These are phyloP conservation scores for Solanum hybrid DNA, from an alignment of 305 asterid genomes.

Conservation along the genomic window DNA sequence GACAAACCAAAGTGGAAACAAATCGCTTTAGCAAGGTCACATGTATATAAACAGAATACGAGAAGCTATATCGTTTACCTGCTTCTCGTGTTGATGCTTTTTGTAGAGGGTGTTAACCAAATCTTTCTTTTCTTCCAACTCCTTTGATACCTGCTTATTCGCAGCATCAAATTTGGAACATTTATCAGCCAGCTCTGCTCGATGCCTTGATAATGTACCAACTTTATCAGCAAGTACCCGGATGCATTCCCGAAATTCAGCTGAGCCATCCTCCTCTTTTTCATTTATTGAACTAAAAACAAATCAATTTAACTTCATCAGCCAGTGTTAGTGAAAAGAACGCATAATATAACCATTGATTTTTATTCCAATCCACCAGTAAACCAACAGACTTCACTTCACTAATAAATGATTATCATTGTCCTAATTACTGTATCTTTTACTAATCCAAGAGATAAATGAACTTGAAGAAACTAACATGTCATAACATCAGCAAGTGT, in stretches of 20 bases:
- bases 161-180: constrained; percentile 65
- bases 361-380: background rate
- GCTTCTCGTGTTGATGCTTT: constrained; percentile 86
- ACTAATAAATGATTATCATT: background rate
- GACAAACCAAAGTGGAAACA: background rate
- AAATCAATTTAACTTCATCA: constrained; percentile 9
- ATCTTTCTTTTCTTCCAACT: constrained; percentile 78
- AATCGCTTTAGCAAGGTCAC: background rate
- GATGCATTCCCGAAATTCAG: constrained; percentile 70
- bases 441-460: background rate
- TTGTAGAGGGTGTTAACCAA: constrained; percentile 56
- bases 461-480: background rate
- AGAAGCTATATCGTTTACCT: constrained; percentile 34
- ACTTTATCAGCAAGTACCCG: constrained; percentile 82
- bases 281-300: constrained; percentile 53
- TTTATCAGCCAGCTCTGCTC: constrained; percentile 60
- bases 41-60: background rate
- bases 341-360: constrained; percentile 7
- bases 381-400: background rate
- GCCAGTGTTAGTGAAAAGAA: background rate
- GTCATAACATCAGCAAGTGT: background rate
- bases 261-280: constrained; percentile 58
- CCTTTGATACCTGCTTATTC: constrained; percentile 56
- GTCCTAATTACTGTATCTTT: background rate
- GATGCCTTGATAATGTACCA: constrained; percentile 52